Evolutionary conservation across 2,329 filamentous ascomycete species (phyloP).

Genomic region (Incumbomyces delicatus): DNA sequence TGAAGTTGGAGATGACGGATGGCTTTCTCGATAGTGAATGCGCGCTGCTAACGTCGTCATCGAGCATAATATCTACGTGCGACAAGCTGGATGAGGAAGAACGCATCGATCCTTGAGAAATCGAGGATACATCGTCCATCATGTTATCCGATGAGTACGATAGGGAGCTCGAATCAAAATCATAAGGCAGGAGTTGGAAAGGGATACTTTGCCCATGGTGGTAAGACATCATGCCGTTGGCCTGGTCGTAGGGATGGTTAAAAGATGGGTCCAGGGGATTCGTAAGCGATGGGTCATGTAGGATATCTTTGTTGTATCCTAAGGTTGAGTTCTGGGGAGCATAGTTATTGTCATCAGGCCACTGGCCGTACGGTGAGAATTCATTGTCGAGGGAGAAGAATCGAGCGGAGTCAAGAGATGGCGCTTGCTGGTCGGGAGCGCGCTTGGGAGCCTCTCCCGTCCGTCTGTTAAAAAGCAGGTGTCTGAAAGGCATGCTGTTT

Average conservation of each 20-base stretch:
- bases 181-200: constrained; percentile 3
- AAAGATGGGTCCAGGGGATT: not conserved
- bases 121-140: constrained; percentile 3
- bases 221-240: not conserved
- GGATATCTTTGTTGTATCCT: not conserved
- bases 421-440: not conserved
- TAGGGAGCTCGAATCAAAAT: constrained; percentile 3
- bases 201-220: not conserved
- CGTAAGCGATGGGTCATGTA: not conserved
- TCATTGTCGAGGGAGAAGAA: constrained; percentile 5
- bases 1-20: constrained; percentile 1
- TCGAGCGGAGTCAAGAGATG: not conserved
- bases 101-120: constrained; percentile 4
- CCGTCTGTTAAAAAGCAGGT: constrained; percentile 4
- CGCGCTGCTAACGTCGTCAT: constrained; percentile 1
- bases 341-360: constrained; percentile 5
- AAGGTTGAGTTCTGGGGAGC: not conserved
- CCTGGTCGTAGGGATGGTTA: not conserved
- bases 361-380: constrained; percentile 2
- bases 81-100: constrained; percentile 1
- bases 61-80: constrained; percentile 5
- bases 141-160: constrained; percentile 2
- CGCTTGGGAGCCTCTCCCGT: constrained; percentile 4
- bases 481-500: not conserved
- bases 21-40: constrained; percentile 3